Evolutionary conservation across 139 green algal species (phyloP).

Genomic region (Tetradesmus obliquus): DNA sequence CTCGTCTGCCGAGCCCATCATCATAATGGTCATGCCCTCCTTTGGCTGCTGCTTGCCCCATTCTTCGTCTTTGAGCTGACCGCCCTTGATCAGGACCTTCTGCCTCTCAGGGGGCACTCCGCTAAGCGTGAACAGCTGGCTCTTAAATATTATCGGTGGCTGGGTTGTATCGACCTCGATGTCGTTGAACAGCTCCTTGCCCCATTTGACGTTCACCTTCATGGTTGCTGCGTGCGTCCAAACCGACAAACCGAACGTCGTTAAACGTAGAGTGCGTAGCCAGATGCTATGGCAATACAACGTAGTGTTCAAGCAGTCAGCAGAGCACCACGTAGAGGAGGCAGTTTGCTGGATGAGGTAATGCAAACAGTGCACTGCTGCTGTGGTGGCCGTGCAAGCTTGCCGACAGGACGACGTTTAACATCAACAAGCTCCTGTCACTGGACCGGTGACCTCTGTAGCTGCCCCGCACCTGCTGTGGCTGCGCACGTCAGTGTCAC

Average conservation of each 20-base stretch:
- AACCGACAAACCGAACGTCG: conserved; percentile 2
- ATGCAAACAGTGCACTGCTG: neutral
- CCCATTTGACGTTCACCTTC: conserved; percentile 94
- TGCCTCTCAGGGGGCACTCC: conserved; percentile 94
- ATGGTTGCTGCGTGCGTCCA: conserved; percentile 35
- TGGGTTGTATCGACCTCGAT: conserved; percentile 90
- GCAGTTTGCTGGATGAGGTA: neutral
- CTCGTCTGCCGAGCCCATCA: conserved; percentile 96
- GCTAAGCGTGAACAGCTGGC: conserved; percentile 95
- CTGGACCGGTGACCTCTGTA: neutral
- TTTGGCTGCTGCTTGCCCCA: conserved; percentile 88
- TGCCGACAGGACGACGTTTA: neutral
- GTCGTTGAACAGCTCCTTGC: conserved; percentile 88
- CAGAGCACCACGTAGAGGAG: neutral
- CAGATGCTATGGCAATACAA: neutral
- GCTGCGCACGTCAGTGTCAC: neutral
- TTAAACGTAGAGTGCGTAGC: neutral
- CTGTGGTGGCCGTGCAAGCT: neutral
- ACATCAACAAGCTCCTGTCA: neutral
- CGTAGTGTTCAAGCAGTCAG: neutral
- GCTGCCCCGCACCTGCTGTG: neutral
- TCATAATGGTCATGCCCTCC: conserved; percentile 90
- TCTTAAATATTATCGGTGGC: conserved; percentile 92
- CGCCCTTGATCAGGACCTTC: conserved; percentile 98
- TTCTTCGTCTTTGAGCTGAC: conserved; percentile 95